Evolutionary conservation across 345 rosid genomes (phyloP).

Genomic region (Carallia pectinifolia): DNA sequence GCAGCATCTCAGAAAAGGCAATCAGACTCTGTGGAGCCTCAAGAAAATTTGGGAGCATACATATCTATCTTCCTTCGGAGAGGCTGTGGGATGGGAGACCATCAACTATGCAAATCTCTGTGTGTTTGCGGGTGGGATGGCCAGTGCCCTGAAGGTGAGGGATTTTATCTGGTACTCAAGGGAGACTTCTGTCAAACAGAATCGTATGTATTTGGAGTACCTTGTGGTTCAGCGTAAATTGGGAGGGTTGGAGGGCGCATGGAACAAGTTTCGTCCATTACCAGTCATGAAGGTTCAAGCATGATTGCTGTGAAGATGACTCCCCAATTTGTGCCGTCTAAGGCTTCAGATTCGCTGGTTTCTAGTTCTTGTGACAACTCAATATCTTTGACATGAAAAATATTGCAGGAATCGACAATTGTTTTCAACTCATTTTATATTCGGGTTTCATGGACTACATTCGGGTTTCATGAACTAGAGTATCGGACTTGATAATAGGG

Average conservation of each 20-base stretch:
- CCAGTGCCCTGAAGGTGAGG: conserved; percentile 64
- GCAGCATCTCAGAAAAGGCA: conserved; percentile 69
- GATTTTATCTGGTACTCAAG: conserved; percentile 61
- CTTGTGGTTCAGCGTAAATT: conserved; percentile 59
- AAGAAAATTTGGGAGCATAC: conserved; percentile 84
- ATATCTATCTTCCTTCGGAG: conserved; percentile 82
- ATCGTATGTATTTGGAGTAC: conserved; percentile 74
- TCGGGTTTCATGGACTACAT: too few relatives aligned
- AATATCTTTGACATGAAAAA: conserved; percentile 22
- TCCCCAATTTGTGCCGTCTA: conserved; percentile 40
- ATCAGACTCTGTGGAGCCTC: conserved; percentile 74
- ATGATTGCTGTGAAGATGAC: conserved; percentile 39
- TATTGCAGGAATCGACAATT: too few relatives aligned
- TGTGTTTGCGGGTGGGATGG: conserved; percentile 85
- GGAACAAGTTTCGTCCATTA: conserved; percentile 27
- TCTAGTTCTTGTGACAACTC: conserved; percentile 11
- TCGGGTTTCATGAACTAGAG: too few relatives aligned
- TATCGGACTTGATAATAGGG: too few relatives aligned
- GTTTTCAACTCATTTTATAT: too few relatives aligned
- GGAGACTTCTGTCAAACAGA: conserved; percentile 67
- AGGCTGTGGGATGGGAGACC: conserved; percentile 54
- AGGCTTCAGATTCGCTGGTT: conserved; percentile 23
- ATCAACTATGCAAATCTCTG: conserved; percentile 62
- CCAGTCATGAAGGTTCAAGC: conserved; percentile 23
- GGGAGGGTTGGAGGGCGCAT: conserved; percentile 20